Base-by-base conservation (phyloP, 2,329 filamentous ascomycete genomes). In the Phaeosphaeria sp. region DNA sequence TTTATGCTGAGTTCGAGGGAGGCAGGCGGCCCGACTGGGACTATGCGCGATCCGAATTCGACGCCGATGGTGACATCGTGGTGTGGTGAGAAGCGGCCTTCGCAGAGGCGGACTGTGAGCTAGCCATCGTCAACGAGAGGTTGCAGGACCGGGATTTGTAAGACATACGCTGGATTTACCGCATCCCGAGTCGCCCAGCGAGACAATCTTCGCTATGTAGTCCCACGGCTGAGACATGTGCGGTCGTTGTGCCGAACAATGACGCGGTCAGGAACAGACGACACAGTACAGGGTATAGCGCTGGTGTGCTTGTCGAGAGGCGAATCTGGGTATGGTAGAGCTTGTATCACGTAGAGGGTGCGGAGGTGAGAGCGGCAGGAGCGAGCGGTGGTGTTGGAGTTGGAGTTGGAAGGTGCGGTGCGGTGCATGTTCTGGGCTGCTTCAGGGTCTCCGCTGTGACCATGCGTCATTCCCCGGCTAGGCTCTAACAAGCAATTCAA, bases 141-240 rank as follows among this genome's bases (percentile, higher is more conserved):
- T 47, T 25, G 33, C 20, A 10, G 30, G 46, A 11, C 11, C 21
- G 27, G 44, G 23, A 43, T 44, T 4, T 9, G 39, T 2, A 6
- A 36, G 27, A 47, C 54, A 50, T 79, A 87, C 85, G 76, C 85
- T 87, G 56, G 92, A 96, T 84, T 99, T 99, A 73, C 95, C 95
- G 75, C 92, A 96, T 76, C 93, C 95, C 46, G 91, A 95, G 82
- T 98, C 95, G 78, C 95, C 95, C 73, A 99, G 93, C 82, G 92
- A 96, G 75, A 98, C 94, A 71, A 99, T 91, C 81, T 99, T 99
- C 78, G 94, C 93, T 76, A 98, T 99, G 83, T 96, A 98, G 82
- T 98, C 93, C 94, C 94, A 98, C 79, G 92, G 90, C 72, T 89
- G 85, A 63, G 83, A 72, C 80, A 83, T 83, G 46, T 63, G 58